Evolutionary conservation across 2,329 filamentous ascomycete species (phyloP).

Genomic region (Cytospora chrysosperma): DNA sequence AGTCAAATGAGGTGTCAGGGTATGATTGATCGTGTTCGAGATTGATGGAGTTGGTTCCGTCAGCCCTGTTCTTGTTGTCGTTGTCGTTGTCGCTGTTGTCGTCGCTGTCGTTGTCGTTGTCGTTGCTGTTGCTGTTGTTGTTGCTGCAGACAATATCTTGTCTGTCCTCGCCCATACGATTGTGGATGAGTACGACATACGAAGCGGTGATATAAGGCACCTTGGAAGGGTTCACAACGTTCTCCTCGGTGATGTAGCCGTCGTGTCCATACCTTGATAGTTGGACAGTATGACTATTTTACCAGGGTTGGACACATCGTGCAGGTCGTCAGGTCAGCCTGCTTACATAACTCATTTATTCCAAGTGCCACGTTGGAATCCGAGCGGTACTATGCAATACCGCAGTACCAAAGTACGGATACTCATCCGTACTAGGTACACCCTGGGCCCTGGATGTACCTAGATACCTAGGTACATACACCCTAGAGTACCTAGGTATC

Average conservation of each 20-base stretch:
- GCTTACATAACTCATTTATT: not conserved
- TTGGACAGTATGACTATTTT: not conserved
- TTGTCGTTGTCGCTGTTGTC: not conserved
- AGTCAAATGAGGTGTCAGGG: not conserved
- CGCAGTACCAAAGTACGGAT: no score
- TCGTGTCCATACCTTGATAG: not conserved
- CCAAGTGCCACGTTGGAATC: not conserved
- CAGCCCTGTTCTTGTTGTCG: not conserved
- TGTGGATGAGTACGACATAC: not conserved
- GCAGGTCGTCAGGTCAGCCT: not conserved
- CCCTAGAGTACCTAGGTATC: no score
- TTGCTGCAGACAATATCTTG: not conserved
- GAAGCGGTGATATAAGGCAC: not conserved
- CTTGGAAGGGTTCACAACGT: not conserved
- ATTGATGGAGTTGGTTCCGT: slow-evolving; percentile 7
- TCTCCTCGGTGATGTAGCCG: no score
- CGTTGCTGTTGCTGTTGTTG: not conserved
- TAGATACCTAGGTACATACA: no score
- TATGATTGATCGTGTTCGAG: slow-evolving; percentile 11
- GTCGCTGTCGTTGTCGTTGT: not conserved
- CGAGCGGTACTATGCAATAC: not conserved
- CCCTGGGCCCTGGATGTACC: no score
- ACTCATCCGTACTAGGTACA: no score
- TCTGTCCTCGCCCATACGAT: not conserved
- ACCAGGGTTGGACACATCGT: not conserved